Percentiles rank a stretch among this genome's conserved stretches.
Conservation (phyloP, 306 rosid species). For the Alnus glutinosa region DNA sequence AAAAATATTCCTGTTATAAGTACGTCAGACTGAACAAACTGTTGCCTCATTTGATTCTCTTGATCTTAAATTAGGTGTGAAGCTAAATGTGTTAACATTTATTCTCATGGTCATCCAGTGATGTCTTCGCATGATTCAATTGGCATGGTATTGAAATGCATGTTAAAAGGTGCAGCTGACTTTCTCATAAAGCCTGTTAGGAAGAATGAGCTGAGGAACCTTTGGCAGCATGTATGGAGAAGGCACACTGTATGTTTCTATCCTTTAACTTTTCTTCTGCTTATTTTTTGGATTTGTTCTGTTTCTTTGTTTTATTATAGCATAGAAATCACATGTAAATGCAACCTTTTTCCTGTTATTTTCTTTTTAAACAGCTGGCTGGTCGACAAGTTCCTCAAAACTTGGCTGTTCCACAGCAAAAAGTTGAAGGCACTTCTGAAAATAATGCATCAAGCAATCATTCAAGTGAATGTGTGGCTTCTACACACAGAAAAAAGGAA, state of each 20-base stretch:
- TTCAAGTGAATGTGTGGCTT: constrained; percentile 47
- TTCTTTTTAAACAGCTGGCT: constrained; percentile 27
- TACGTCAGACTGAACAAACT: constrained; percentile 31
- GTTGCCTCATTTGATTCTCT: constrained; percentile 8
- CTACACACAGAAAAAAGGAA: constrained; percentile 37
- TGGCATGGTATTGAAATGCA: constrained; percentile 64
- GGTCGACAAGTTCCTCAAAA: constrained; percentile 24
- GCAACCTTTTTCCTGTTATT: not conserved
- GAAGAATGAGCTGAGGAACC: constrained; percentile 64
- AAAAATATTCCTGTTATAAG: constrained; percentile 77
- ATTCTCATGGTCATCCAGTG: constrained; percentile 48
- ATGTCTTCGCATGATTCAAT: constrained; percentile 74
- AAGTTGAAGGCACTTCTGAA: constrained; percentile 41
- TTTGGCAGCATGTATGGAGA: constrained; percentile 93
- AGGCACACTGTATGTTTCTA: constrained; percentile 56
- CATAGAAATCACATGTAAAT: constrained; percentile 5
- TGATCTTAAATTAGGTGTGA: constrained; percentile 16
- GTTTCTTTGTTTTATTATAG: constrained; percentile 12
- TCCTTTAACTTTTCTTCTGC: constrained; percentile 16
- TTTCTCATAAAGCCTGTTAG: constrained; percentile 81
- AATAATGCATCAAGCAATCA: constrained; percentile 48
- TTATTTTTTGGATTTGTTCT: not conserved
- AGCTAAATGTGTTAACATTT: constrained; percentile 23
- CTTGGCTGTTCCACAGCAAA: constrained; percentile 26
- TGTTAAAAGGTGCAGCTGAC: constrained; percentile 75